phyloP scores from a whole-genome alignment of 805 yeast species.

The Candida nanaspora region DNA sequence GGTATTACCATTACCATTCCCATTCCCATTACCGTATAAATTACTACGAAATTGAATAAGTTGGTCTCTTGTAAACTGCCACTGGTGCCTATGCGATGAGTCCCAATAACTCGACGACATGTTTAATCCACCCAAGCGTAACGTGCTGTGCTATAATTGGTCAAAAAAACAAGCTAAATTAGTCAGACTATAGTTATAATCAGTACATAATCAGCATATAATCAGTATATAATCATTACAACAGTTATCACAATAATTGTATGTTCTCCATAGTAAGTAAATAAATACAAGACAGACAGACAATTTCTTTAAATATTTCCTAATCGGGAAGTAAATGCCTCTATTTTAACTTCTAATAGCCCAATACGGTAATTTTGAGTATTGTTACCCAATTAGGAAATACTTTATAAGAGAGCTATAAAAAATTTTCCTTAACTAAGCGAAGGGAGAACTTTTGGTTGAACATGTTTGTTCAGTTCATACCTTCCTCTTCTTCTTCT shows the following conservation, averaged over 20 bases:
- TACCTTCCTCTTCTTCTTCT: constrained; percentile 1
- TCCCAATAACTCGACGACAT: constrained; percentile 88
- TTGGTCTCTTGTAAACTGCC: constrained; percentile 72
- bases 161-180: too few species aligned
- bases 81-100: constrained; percentile 70
- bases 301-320: neutral
- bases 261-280: too few species aligned
- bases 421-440: constrained; percentile 1
- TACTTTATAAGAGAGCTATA: neutral
- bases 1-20: neutral
- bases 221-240: too few species aligned
- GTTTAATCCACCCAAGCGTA: too few species aligned
- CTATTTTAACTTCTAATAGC: too few species aligned
- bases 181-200: too few species aligned
- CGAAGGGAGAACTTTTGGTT: neutral
- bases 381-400: neutral
- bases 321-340: neutral
- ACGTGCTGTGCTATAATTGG: too few species aligned
- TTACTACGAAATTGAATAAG: constrained; percentile 21
- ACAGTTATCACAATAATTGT: too few species aligned
- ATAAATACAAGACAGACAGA: neutral
- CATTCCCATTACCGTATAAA: neutral
- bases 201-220: too few species aligned
- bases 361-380: too few species aligned
- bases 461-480: neutral